phyloP scores from a whole-genome alignment of 179 eudicot species.

The Corrigiola litoralis region DNA sequence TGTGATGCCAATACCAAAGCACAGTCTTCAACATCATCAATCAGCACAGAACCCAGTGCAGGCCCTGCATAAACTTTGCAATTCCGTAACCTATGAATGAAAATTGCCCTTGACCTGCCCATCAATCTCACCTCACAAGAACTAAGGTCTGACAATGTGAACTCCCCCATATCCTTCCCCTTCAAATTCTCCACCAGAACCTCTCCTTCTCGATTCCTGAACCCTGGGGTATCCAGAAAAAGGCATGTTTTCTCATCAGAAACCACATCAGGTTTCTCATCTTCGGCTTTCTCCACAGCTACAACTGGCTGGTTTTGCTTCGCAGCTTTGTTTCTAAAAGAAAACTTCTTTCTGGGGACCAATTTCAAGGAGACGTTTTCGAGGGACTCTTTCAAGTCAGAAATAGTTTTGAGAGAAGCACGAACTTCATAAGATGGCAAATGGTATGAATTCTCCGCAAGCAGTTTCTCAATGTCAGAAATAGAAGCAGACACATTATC shows the following conservation, averaged over 20 bases:
- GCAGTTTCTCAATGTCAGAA: constrained; percentile 58
- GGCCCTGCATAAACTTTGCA: constrained; percentile 73
- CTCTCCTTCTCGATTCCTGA: constrained; percentile 49
- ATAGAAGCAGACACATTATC: constrained; percentile 43
- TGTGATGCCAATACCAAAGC: constrained; percentile 81
- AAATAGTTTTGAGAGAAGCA: constrained; percentile 51
- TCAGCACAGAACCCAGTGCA: constrained; percentile 70
- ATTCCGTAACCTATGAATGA: constrained; percentile 47
- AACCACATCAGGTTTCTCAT: constrained; percentile 12
- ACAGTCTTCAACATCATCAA: constrained; percentile 73
- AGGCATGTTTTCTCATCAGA: constrained; percentile 14
- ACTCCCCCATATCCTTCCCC: constrained; percentile 57
- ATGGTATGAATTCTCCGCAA: constrained; percentile 72
- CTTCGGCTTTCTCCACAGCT: not conserved
- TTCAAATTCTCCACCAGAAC: constrained; percentile 54
- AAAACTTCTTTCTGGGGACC: constrained; percentile 65
- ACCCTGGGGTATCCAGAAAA: constrained; percentile 50
- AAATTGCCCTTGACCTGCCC: constrained; percentile 65
- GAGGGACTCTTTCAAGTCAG: constrained; percentile 52
- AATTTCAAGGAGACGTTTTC: constrained; percentile 39
- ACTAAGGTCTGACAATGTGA: constrained; percentile 47
- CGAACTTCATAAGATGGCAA: constrained; percentile 80
- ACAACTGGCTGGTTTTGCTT: constrained; percentile 31
- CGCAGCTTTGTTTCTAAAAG: constrained; percentile 51
- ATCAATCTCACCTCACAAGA: constrained; percentile 65